phyloP scores from a whole-genome alignment of 1,284 basidiomycete genomes.

The Leccinum pachyderme region DNA sequence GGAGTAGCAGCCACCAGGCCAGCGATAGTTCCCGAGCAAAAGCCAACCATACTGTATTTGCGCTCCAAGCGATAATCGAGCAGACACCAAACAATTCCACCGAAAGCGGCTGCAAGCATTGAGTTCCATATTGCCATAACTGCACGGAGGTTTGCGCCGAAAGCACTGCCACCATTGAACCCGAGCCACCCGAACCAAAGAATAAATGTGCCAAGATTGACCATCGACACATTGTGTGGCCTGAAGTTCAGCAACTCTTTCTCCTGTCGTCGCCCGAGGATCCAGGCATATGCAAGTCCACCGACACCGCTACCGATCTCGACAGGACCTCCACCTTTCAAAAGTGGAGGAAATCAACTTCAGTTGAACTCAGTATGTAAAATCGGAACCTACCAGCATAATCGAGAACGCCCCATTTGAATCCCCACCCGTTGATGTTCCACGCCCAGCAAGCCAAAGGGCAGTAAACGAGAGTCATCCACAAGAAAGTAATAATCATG shows the following conservation, averaged over 20 bases:
- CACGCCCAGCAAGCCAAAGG: constrained; percentile 80
- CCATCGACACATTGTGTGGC: constrained; percentile 89
- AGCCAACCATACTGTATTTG: constrained; percentile 86
- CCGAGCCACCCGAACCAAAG: constrained; percentile 89
- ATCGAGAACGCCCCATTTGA: constrained; percentile 89
- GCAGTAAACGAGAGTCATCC: constrained; percentile 85
- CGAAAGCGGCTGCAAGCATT: constrained; percentile 76
- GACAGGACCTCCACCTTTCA: constrained; percentile 82
- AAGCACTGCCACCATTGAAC: constrained; percentile 77
- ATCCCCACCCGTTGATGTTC: constrained; percentile 81
- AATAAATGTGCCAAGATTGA: constrained; percentile 84
- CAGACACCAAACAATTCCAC: constrained; percentile 86
- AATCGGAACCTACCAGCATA: constrained; percentile 54
- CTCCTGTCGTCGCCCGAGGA: constrained; percentile 71
- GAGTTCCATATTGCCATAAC: constrained; percentile 87
- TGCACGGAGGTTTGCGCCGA: constrained; percentile 88
- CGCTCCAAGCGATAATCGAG: constrained; percentile 83
- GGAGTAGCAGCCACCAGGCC: constrained; percentile 92
- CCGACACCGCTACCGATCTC: constrained; percentile 90
- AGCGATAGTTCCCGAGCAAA: constrained; percentile 81
- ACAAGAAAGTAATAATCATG: constrained; percentile 85
- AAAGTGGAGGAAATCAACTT: background rate
- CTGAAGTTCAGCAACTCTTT: constrained; percentile 86
- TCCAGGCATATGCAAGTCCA: constrained; percentile 88
- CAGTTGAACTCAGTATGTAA: constrained; percentile 3